A percentile compares a stretch with the other conserved stretches of the same genome.
Evolutionary conservation across 495 filamentous ascomycete species (phyloP).

Genomic region (Aspergillus heteromorphus): DNA sequence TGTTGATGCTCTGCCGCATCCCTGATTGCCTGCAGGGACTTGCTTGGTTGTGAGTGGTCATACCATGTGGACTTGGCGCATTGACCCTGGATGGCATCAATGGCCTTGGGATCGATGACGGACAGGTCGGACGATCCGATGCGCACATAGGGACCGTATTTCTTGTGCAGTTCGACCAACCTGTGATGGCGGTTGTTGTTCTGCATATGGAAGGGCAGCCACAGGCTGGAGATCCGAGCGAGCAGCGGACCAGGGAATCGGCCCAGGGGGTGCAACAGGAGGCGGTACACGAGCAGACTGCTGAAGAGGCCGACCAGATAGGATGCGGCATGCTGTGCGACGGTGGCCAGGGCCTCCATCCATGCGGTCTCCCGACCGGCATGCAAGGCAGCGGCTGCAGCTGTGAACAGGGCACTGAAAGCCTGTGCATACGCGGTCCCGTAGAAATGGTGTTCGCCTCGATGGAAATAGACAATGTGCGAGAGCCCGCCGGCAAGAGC

Average conservation of each 20-base stretch:
- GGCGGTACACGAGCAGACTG: constrained; percentile 36
- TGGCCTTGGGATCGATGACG: constrained; percentile 26
- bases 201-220: constrained; percentile 17
- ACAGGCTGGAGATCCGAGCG: constrained; percentile 35
- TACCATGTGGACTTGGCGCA: constrained; percentile 30
- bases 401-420: background rate
- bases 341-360: background rate
- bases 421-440: background rate
- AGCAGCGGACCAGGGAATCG: constrained; percentile 36
- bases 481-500: constrained; percentile 1
- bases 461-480: constrained; percentile 10
- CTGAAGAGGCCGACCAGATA: background rate
- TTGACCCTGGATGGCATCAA: constrained; percentile 13
- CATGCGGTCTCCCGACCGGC: background rate
- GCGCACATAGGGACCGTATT: constrained; percentile 39
- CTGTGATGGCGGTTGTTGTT: constrained; percentile 22
- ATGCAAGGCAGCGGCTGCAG: background rate
- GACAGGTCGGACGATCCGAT: constrained; percentile 32
- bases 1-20: constrained; percentile 20
- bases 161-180: constrained; percentile 22
- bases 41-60: constrained; percentile 17
- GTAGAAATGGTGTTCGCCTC: constrained; percentile 17
- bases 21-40: constrained; percentile 25
- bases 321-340: background rate
- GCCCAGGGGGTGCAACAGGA: constrained; percentile 34